These are phyloP conservation scores for Candida tetrigidarum DNA, from an alignment of 1,139 yeast genomes.

Conservation along the genomic window DNA sequence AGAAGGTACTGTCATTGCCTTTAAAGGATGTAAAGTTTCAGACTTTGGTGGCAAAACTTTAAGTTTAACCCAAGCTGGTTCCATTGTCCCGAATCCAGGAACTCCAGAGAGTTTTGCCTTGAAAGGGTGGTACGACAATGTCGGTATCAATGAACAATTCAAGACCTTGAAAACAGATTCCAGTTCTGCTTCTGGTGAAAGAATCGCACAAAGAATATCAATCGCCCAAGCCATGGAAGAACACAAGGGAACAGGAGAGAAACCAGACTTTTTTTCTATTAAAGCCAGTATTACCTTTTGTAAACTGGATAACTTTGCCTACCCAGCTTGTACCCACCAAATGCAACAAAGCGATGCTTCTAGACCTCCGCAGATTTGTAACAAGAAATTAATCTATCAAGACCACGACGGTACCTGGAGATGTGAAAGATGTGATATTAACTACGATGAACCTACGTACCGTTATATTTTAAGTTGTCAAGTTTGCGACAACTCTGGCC, in stretches of 20 bases:
- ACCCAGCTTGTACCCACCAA: conserved; percentile 85
- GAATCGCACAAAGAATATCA: conserved; percentile 58
- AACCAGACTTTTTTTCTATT: conserved; percentile 75
- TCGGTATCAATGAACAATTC: conserved; percentile 67
- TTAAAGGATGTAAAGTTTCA: conserved; percentile 87
- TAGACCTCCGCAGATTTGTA: conserved; percentile 51
- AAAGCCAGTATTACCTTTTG: conserved; percentile 77
- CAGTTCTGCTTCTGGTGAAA: conserved; percentile 32
- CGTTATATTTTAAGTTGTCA: conserved; percentile 78
- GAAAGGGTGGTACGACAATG: conserved; percentile 94
- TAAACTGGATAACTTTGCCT: conserved; percentile 76
- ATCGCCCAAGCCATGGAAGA: conserved; percentile 70
- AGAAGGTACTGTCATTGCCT: conserved; percentile 88
- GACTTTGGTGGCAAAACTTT: conserved; percentile 90
- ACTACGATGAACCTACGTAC: conserved; percentile 69
- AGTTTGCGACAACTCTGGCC: conserved; percentile 79
- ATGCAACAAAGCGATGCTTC: conserved; percentile 19
- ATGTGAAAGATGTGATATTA: conserved; percentile 88
- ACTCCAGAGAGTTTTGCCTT: conserved; percentile 83
- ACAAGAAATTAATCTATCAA: conserved; percentile 78
- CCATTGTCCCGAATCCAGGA: conserved; percentile 81
- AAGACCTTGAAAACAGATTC: conserved; percentile 52
- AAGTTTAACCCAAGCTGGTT: conserved; percentile 80
- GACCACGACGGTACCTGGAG: conserved; percentile 82
- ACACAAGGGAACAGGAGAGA: conserved; percentile 72